Base-by-base conservation (phyloP, 768 basidiomycete species). In the Boletellus ananiceps region DNA sequence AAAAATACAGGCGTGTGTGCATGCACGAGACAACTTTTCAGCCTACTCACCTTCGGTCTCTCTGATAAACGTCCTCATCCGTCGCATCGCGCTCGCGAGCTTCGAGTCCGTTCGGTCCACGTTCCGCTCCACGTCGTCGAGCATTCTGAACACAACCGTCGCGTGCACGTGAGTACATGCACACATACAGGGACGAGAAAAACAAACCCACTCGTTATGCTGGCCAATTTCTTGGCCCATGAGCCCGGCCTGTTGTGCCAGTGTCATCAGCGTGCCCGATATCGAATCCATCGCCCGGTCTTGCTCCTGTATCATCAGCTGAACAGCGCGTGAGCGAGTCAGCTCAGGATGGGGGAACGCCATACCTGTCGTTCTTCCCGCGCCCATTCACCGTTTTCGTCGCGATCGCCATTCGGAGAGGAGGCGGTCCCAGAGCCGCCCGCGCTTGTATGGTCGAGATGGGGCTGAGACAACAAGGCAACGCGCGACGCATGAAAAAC, bases 211-310 rank as follows among this genome's bases (percentile, higher is more conserved):
- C 95, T 91, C 90, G 57, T 86, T 89, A 60, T 99, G 96, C 63
- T 94, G 92, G 8, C 66, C 73, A 43, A 98, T 89, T 64, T 99
- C 96, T 49, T 82, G 83, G 0, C 95, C 95, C 83, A 99, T 99
- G 29, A 97, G 72, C 11, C 86, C 88, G 0, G 96, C 96, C 69
- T 98, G 96, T 55, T 89, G 84, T 0, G 86, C 84, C 7, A 99
- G 72, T 0, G 87, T 93, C 49, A 65, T 82, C 46, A 99, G 68
- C 2, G 94, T 93, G 0, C 93, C 92, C 0, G 86, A 80, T 62
- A 99, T 94, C 0, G 86, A 80, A 47, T 86, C 83, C 59, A 99
- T 86, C 0, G 93, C 87, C 25, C 82, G 77, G 62, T 99, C 96
- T 73, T 99, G 96, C 60, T 89, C 80, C 41, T 77, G 78, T 21